Base-by-base conservation (phyloP, 192 early-diverging fungal genomes). In the Umbelopsis sp. region DNA sequence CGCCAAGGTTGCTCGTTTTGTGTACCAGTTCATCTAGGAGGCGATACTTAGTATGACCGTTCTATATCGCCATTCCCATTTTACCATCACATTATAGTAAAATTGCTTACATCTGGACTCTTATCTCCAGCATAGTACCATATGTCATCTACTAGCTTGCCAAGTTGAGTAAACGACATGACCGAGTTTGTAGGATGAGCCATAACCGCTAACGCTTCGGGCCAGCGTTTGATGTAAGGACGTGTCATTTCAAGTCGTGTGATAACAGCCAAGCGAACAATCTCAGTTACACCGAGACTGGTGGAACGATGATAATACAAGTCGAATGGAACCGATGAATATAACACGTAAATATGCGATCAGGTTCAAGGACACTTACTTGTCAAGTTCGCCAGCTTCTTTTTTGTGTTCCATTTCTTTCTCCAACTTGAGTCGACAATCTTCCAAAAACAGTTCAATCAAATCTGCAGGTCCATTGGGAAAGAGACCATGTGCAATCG, bases 11-110 rank as follows among this genome's bases (percentile, higher is more conserved):
- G 88, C 88, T 21, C 96, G 86, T 70, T 93, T 92, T 51, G 87
- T 88, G 76, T 98, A 97, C 92, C 93, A 98, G 80, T 95, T 92
- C 85, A 93, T 87, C 91, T 94, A 74, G n/a, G 56, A 7, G 34
- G 4, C 20, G 5, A 41, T 11, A 11, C 12, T 41, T 0, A 41
- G 38, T 5, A 41, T 41, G 38, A 11, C 38, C 38, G 12, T 41
- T 41, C 8, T 41, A 11, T 41, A 52, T 22, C 31, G 34, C 14
- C 16, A 17, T 20, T 47, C 21, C 25, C 17, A 24, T 25, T 12
- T 38, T 24, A 21, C 44, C 11, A 8, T 4, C 29, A 38, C 8
- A 59, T 62, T 1, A 3, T 52, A 20, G 22, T 67, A 5, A 7
- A 26, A 56, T 12, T 49, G 4, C 84, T 78, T 82, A 95, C 89